Percentiles rank a stretch among this genome's conserved stretches.
Evolutionary conservation across 1,284 basidiomycete species (phyloP).

Genomic region (Ceratobasidium sp.): DNA sequence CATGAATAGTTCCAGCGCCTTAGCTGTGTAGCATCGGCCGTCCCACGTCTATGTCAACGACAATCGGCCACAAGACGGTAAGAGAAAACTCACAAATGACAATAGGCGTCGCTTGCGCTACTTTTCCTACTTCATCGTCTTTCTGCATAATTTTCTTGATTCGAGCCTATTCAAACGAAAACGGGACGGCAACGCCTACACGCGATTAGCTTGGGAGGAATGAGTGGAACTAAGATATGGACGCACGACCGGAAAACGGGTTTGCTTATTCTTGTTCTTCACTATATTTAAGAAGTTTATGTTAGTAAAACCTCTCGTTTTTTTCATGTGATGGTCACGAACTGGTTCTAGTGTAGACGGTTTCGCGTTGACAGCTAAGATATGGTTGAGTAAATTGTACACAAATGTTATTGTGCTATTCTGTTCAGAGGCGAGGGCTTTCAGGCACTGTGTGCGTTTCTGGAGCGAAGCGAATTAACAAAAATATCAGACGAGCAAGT

Average conservation of each 20-base stretch:
- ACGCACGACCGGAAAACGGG: slow-evolving; percentile 84
- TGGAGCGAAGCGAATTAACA: background rate
- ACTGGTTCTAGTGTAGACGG: slow-evolving; percentile 8
- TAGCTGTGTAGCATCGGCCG: slow-evolving; percentile 69
- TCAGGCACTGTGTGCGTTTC: background rate
- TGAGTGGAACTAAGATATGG: background rate
- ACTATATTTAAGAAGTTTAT: slow-evolving; percentile 3
- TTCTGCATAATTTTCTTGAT: slow-evolving; percentile 99
- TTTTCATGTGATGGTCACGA: background rate
- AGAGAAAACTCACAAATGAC: slow-evolving; percentile 86
- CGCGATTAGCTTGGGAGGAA: slow-evolving; percentile 48
- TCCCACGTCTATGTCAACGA: background rate
- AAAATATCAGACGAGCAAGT: background rate
- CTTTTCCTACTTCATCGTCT: slow-evolving; percentile 99
- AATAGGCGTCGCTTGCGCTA: slow-evolving; percentile 96
- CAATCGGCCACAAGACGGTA: background rate
- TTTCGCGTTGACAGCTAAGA: background rate
- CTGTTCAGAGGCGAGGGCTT: background rate
- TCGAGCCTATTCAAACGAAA: slow-evolving; percentile 75
- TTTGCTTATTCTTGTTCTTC: slow-evolving; percentile 77
- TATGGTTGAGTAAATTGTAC: background rate
- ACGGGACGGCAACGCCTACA: slow-evolving; percentile 40
- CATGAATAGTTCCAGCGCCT: slow-evolving; percentile 95
- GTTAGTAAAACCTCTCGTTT: background rate
- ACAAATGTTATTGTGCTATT: background rate